Percentiles rank a stretch among this genome's conserved stretches.
phyloP scores from a whole-genome alignment of 1,284 basidiomycete species.

The Leccinum fuscescens region DNA sequence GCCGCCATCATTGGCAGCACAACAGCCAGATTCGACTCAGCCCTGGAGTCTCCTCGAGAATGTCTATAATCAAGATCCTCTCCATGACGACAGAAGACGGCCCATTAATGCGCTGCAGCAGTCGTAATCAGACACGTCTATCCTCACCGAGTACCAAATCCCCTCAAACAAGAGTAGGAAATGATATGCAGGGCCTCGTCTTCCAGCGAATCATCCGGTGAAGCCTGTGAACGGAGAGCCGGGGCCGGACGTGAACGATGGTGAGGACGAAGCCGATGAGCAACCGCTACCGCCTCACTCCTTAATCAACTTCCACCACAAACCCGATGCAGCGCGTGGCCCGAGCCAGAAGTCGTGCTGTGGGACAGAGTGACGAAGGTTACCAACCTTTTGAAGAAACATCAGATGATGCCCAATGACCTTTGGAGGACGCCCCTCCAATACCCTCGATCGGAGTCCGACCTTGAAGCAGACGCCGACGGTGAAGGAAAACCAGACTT shows the following conservation, averaged over 20 bases:
- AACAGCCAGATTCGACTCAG: too few relatives aligned
- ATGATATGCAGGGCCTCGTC: conserved; percentile 24
- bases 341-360: conserved; percentile 30
- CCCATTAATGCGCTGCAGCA: conserved; percentile 37
- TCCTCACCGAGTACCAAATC: conserved; percentile 52
- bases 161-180: conserved; percentile 28
- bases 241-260: conserved; percentile 18
- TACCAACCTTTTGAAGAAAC: conserved; percentile 46
- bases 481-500: conserved; percentile 36
- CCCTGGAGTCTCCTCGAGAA: conserved; percentile 8
- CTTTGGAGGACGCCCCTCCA: conserved; percentile 51
- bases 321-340: conserved; percentile 23
- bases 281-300: conserved; percentile 25
- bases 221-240: conserved; percentile 26
- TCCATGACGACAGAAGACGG: conserved; percentile 21
- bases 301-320: conserved; percentile 21
- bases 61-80: conserved; percentile 32
- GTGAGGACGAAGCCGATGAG: conserved; percentile 38
- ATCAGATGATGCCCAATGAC: conserved; percentile 57
- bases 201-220: conserved; percentile 10
- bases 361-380: conserved; percentile 48
- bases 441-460: conserved; percentile 42
- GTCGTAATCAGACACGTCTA: conserved; percentile 31
- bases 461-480: conserved; percentile 38
- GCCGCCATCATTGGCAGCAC: too few relatives aligned